Evolutionary conservation across 2,329 filamentous ascomycete genomes (phyloP), one percentile per base, ranked within the genome.

Genomic region (Aureobasidium sp.): DNA sequence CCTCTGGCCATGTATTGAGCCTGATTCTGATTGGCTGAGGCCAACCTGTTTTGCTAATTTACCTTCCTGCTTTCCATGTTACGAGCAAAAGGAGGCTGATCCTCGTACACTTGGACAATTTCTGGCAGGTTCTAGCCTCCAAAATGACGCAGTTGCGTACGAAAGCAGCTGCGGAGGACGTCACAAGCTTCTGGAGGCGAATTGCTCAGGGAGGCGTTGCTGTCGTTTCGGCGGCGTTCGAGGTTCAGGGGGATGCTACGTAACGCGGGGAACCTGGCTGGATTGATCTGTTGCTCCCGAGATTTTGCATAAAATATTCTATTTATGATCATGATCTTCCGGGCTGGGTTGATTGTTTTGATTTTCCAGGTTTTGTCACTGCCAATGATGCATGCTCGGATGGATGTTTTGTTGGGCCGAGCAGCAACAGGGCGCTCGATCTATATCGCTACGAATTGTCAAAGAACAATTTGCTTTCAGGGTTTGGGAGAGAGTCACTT

Each of bases 71-170:
- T 58, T 58, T 58, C 42, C 54, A 55, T 55, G 16, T 55, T 58
- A 58, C 54, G 30, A 57, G 21, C 41, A 47, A 47, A 25, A 57
- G 53, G 53, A 58, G 54, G 42, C 32, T 58, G 54, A 58, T 58
- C 54, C 16, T 13, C 54, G 42, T 29, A 25, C 29, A 36, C 32
- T 16, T 25, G 9, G n/a, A 25, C 54, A 34, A 13, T 6, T 29
- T 58, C 41, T 44, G 32, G 54, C 54, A 58, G 32, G 54, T 47
- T 58, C 41, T 58, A 11, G 54, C 30, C 54, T 37, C 13, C 29
- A 16, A 10, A 10, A 58, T 58, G 54, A 58, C 54, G 54, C 42
- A 47, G 11, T 34, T 32, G 50, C 29, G 37, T 44, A 55, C 52
- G 52, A 55, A 55, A 41, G 37, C 21, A 42, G 50, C 13, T 30